Percentiles rank a stretch among this genome's conserved stretches.
Evolutionary conservation across 306 rosid genomes (phyloP).

Genomic region (Amphicarpaea edgeworthii): DNA sequence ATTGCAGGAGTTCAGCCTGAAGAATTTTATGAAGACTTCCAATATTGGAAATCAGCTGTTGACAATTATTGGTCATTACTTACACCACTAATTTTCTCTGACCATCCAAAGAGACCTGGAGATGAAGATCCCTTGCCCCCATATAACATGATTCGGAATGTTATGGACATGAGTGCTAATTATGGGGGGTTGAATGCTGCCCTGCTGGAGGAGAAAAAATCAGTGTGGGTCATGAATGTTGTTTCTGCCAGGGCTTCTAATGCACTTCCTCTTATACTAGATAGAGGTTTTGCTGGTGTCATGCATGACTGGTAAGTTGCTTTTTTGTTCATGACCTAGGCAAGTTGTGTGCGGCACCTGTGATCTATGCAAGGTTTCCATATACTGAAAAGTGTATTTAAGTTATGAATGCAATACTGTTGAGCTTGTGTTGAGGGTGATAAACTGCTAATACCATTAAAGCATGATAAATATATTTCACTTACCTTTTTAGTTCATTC

Average conservation of each 20-base stretch:
- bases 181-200: conserved; percentile 95
- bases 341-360: conserved; percentile 1
- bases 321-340: conserved; percentile 25
- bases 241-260: conserved; percentile 79
- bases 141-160: conserved; percentile 95
- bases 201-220: conserved; percentile 82
- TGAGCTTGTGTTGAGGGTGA: conserved; percentile 5
- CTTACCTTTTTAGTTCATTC: conserved; percentile 5
- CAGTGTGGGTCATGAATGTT: conserved; percentile 97
- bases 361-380: conserved; percentile 30
- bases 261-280: conserved; percentile 88
- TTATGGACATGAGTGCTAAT: conserved; percentile 93
- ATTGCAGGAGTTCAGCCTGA: conserved; percentile 87
- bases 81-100: conserved; percentile 96
- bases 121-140: conserved; percentile 99
- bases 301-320: conserved; percentile 90
- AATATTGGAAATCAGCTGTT: conserved; percentile 76
- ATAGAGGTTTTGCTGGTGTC: conserved; percentile 93
- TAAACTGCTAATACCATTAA: conserved; percentile 33
- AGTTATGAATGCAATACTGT: background rate
- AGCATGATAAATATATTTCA: conserved; percentile 18
- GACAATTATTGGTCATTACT: conserved; percentile 93
- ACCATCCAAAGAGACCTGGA: conserved; percentile 99
- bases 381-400: background rate
- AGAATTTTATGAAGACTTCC: conserved; percentile 81